Conservation (phyloP, 345 rosid species). For the Balakata baccata region DNA sequence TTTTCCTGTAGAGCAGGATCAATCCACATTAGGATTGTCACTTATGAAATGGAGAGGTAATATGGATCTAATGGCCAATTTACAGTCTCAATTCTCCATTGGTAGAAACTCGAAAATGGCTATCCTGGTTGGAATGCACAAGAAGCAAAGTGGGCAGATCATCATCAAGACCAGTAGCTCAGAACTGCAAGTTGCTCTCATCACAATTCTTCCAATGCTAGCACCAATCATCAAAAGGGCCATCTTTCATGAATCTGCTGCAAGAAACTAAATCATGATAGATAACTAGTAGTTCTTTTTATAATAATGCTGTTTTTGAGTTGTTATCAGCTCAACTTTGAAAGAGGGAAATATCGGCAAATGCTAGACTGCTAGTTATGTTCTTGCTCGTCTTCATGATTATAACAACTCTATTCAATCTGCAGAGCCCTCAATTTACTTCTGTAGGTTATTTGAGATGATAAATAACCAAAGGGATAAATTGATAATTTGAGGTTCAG, state of each 20-base stretch:
- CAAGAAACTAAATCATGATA: conserved; percentile 8
- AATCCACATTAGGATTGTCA: conserved; percentile 36
- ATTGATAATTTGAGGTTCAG: too few species aligned
- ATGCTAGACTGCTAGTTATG: not conserved
- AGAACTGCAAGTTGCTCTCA: conserved; percentile 33
- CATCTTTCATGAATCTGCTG: conserved; percentile 16
- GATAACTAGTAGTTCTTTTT: conserved; percentile 4
- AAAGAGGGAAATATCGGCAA: not conserved
- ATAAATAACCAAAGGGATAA: too few species aligned
- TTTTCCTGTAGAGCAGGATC: conserved; percentile 32
- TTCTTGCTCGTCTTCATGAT: not conserved
- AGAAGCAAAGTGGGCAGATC: conserved; percentile 41
- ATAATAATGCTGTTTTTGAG: too few species aligned
- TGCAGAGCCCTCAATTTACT: too few species aligned
- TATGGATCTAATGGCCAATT: conserved; percentile 30
- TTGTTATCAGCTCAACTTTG: not conserved
- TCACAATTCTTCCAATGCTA: conserved; percentile 36
- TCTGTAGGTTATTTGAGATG: too few species aligned
- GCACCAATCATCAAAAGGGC: conserved; percentile 22
- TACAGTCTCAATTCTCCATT: conserved; percentile 43
- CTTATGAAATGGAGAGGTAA: conserved; percentile 37
- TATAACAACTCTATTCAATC: too few species aligned
- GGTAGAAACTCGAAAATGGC: conserved; percentile 34
- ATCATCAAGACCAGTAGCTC: conserved; percentile 42
- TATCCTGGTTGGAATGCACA: conserved; percentile 38